Percentiles rank a stretch among this genome's conserved stretches.
Evolutionary conservation across 352 stramenopile species (phyloP).

Genomic region (Plasmopara viticola): DNA sequence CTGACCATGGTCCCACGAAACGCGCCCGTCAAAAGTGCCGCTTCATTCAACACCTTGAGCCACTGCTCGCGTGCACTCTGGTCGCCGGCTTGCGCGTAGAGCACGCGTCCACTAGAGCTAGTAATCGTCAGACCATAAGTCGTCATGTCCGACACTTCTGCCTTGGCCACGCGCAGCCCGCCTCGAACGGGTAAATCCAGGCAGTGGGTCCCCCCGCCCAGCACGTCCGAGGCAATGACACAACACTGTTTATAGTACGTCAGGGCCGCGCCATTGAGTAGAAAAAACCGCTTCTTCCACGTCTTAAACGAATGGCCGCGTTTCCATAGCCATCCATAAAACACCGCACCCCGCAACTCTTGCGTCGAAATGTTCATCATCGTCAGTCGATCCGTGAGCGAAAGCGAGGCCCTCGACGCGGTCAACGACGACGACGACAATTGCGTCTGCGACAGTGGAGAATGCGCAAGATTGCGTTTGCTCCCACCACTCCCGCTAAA

Average conservation of each 20-base stretch:
- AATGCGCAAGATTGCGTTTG: conserved; percentile 24
- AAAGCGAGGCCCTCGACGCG: conserved; percentile 25
- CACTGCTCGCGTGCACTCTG: conserved; percentile 38
- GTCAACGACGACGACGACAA: conserved; percentile 19
- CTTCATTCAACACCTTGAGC: conserved; percentile 49
- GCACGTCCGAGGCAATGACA: conserved; percentile 48
- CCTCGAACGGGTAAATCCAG: conserved; percentile 52
- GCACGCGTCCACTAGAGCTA: conserved; percentile 51
- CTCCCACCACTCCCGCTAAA: conserved; percentile 10
- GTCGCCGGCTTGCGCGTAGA: conserved; percentile 57
- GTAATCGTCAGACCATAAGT: conserved; percentile 52
- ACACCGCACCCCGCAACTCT: conserved; percentile 46
- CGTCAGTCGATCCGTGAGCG: conserved; percentile 48
- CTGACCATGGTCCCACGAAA: conserved; percentile 40
- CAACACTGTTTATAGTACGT: conserved; percentile 72
- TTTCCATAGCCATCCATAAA: conserved; percentile 78
- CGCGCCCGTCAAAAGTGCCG: conserved; percentile 22
- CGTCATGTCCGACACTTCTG: conserved; percentile 39
- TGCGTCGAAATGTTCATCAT: conserved; percentile 63
- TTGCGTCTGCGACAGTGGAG: conserved; percentile 22
- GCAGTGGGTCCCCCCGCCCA: conserved; percentile 45
- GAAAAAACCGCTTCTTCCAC: conserved; percentile 77
- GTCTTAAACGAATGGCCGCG: conserved; percentile 66
- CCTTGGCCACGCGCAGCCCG: conserved; percentile 43
- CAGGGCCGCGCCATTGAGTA: conserved; percentile 54